Evolutionary conservation across 805 yeast species (phyloP), one percentile per base, ranked within the genome.

Genomic region (Millerago galiae): DNA sequence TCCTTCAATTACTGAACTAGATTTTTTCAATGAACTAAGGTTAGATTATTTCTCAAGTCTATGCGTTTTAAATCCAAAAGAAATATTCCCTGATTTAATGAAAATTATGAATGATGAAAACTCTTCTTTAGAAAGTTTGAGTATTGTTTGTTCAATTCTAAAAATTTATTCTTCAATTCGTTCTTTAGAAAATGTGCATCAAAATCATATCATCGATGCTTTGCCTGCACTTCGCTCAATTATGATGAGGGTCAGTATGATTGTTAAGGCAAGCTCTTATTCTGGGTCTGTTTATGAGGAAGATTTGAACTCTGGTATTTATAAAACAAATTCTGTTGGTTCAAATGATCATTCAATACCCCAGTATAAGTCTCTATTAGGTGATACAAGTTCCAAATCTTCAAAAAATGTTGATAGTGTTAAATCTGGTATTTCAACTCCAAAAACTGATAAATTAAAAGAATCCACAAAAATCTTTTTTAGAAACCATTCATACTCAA

Each of bases 141-240:
- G 57, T 30, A 54, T 67, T 32, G 58, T 64, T 12, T 61, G 63
- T 3, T 70, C 69, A 33, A 65, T 68, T 21, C 54, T 67, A 37
- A 61, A 60, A 48, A 48, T 60, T 5, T 63, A 61, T 31, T 60
- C 64, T 32, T 48, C 57, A 17, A 50, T 58, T 31, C 65, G 64
- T 3, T 50, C 57, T 14, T 49, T 60, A 29, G 51, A 50, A 14
- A 46, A 39, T n/a, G 38, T 57, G 4, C 53, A 56, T 27, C 53
- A 56, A 15, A 45, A 40, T n/a, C 45, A 60, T 17, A 55, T 67
- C 6, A 30, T 42, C 5, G 48, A 50, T 31, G 53, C 64, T 7
- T 53, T 65, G 1, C 59, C 58, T 8, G 53, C 62, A 30, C 52
- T 69, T 33, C 65, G 63, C 49, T 47, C 49, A 8, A 49, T 50